Conservation (phyloP, 176 grass and related monocot genomes). For the Bonia amplexicaulis region DNA sequence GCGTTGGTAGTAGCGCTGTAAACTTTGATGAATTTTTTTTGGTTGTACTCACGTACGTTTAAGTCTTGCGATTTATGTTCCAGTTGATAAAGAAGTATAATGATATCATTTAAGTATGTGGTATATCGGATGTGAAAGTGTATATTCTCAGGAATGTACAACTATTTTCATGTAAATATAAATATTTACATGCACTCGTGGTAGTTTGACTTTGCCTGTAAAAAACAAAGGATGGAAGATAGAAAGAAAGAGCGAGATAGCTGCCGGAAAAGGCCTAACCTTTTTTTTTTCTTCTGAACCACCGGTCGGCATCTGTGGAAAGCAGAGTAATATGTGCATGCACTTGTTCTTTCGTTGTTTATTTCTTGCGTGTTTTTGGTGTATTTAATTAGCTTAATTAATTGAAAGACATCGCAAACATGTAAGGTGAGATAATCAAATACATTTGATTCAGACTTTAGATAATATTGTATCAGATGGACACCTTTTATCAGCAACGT, state of each 20-base stretch:
- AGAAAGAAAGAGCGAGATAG: neutral
- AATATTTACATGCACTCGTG: neutral
- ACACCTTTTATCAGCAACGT: neutral
- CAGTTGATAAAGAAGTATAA: neutral
- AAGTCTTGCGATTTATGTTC: neutral
- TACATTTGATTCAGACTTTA: neutral
- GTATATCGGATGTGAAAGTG: too few species aligned
- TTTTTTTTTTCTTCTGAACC: neutral
- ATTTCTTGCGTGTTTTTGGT: neutral
- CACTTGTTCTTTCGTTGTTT: neutral
- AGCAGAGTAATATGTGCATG: neutral
- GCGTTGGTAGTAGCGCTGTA: neutral
- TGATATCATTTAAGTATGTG: neutral
- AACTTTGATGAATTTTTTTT: neutral
- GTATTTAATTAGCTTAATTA: neutral
- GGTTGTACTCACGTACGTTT: neutral
- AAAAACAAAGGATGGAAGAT: neutral
- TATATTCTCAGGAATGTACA: too few species aligned
- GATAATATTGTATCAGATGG: neutral
- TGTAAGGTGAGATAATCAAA: neutral
- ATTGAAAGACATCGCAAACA: neutral
- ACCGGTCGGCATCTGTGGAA: constrained; percentile 20
- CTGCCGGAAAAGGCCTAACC: constrained; percentile 50
- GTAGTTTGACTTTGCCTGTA: constrained; percentile 38
- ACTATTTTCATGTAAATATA: neutral